Evolutionary conservation across 83 land plant species (phyloP), one percentile per base, ranked within the genome.

Genomic region (Isoetes engelmannii): DNA sequence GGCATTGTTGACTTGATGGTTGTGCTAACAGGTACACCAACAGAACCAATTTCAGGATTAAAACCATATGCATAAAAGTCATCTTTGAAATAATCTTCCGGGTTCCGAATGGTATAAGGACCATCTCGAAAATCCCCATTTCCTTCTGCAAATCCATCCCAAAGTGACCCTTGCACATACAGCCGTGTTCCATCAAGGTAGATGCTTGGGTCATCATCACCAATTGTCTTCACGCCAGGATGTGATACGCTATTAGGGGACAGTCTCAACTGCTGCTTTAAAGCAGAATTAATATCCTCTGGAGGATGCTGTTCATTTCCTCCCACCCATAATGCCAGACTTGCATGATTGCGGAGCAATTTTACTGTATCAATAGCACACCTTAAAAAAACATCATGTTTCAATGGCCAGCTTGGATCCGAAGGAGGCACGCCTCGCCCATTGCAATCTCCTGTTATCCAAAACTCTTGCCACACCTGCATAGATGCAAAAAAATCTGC

Each of bases 391-490:
- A 89, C 85, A 18, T 79, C 69, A 82, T 93, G 98, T 64, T 93
- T 96, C 20, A 87, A 71, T 3, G 98, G 98, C 69, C 98, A 90
- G 77, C 86, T 50, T 48, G 85, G 83, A 65, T 93, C 85, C 57
- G 98, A 93, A 6, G 62, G 62, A 59, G 96, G 96, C 4, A 68
- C 74, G 37, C 98, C 98, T 63, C 96, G 82, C 55, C 98, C 98
- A 80, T 93, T 88, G 69, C 76, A 75, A 77, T 93, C 98, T 46
- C 98, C 98, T 41, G 98, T 93, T 48, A 93, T 93, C 92, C 98
- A 93, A 46, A 93, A 93, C 63, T 93, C 96, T 77, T 93, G 96
- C 98, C 96, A 93, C 7, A 90, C 96, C 98, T 93, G 81, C 44
- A 77, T 5, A 64, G 67, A 48, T 44, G 17, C 55, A 51, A 28